Evolutionary conservation across 345 rosid genomes (phyloP).

Genomic region (Brassica rapa): DNA sequence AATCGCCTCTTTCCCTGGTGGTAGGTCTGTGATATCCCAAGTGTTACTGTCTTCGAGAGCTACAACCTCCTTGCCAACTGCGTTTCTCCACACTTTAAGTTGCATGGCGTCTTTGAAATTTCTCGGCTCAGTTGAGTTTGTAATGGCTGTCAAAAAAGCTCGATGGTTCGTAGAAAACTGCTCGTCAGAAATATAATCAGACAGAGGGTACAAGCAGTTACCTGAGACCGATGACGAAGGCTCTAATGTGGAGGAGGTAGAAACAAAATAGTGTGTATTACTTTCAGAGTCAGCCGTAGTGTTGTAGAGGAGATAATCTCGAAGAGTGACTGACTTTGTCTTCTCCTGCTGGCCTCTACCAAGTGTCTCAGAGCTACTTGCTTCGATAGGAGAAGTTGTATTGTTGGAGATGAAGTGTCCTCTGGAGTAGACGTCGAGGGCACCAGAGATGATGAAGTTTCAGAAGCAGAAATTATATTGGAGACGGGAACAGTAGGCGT

Average conservation of each 20-base stretch:
- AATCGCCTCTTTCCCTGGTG: neutral
- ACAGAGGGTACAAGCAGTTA: neutral
- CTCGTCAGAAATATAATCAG: neutral
- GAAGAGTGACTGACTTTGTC: too few species aligned
- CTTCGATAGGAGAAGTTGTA: too few species aligned
- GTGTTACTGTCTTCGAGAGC: neutral
- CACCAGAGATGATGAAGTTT: too few species aligned
- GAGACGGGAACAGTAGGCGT: too few species aligned
- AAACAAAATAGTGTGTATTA: too few species aligned
- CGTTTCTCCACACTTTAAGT: neutral
- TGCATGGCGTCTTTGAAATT: neutral
- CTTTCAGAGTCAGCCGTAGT: too few species aligned
- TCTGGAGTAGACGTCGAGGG: too few species aligned
- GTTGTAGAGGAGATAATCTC: too few species aligned
- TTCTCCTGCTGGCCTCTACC: too few species aligned
- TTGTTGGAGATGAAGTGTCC: too few species aligned
- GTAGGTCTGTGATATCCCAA: neutral
- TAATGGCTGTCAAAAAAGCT: neutral
- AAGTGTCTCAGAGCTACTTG: too few species aligned
- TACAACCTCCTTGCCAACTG: neutral
- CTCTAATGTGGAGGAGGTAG: neutral
- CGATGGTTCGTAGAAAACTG: neutral
- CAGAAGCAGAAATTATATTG: too few species aligned
- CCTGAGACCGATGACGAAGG: neutral
- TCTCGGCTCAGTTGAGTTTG: neutral